These are phyloP conservation scores for Picea mariana DNA, from an alignment of 83 land plant genomes.

Conservation along the genomic window DNA sequence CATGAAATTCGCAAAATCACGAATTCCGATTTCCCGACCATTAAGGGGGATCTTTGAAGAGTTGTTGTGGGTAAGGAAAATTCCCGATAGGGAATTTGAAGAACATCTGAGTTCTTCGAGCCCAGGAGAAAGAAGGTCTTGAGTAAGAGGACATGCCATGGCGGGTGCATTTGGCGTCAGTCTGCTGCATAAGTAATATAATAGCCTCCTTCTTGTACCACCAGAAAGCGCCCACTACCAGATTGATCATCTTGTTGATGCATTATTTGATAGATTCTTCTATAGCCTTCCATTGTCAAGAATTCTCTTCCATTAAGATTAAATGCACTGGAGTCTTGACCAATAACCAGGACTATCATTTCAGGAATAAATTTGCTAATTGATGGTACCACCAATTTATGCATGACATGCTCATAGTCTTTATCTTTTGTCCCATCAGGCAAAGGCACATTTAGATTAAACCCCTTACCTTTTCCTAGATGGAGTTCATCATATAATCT, in stretches of 20 bases:
- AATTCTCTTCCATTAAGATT: too few relatives aligned
- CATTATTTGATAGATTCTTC: conserved; percentile 54
- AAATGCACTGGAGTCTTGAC: conserved; percentile 75
- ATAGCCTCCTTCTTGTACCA: conserved; percentile 96
- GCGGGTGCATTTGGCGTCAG: too few relatives aligned
- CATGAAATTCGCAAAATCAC: too few relatives aligned
- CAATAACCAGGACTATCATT: conserved; percentile 71
- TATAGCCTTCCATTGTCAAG: conserved; percentile 71
- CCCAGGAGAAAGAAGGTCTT: too few relatives aligned
- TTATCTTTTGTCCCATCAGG: conserved; percentile 86
- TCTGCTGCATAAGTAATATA: conserved; percentile 87
- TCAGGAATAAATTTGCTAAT: conserved; percentile 10
- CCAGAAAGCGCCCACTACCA: conserved; percentile 60
- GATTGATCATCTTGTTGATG: conserved; percentile 49
- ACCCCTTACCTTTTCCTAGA: conserved; percentile 70
- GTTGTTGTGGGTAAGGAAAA: too few relatives aligned
- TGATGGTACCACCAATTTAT: conserved; percentile 72
- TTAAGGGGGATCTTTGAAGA: too few relatives aligned
- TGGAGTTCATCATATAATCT: conserved; percentile 78
- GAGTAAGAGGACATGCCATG: too few relatives aligned
- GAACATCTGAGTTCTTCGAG: too few relatives aligned
- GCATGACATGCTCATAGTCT: conserved; percentile 78
- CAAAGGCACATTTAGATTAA: conserved; percentile 80
- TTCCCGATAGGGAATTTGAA: too few relatives aligned
- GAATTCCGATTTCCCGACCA: too few relatives aligned